Evolutionary conservation across 2,329 filamentous ascomycete genomes (phyloP).

Genomic region (Apiospora pterosperma): DNA sequence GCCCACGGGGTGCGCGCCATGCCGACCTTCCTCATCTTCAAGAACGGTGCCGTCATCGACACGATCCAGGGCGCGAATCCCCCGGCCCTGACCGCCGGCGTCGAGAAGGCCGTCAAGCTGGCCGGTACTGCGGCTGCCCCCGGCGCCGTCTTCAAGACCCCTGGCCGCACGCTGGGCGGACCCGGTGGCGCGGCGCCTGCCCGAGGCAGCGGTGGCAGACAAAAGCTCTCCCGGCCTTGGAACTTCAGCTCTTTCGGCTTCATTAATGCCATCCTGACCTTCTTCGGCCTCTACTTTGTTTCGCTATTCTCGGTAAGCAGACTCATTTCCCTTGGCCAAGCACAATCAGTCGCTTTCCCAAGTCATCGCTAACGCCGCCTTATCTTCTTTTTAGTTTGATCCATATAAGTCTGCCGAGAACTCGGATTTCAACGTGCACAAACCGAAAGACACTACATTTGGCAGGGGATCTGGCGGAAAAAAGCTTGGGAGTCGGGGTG

Average conservation of each 20-base stretch:
- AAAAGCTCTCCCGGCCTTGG: conserved; percentile 15
- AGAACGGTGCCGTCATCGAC: conserved; percentile 67
- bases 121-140: conserved; percentile 34
- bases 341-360: background rate
- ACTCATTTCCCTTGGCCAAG: background rate
- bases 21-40: conserved; percentile 93
- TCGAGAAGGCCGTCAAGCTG: conserved; percentile 66
- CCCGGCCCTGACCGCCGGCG: conserved; percentile 68
- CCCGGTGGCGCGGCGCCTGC: conserved; percentile 15
- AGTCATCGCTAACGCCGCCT: background rate
- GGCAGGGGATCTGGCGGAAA: conserved; percentile 9
- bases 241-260: conserved; percentile 39
- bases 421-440: conserved; percentile 56
- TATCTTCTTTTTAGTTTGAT: conserved; percentile 45
- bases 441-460: conserved; percentile 25
- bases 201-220: conserved; percentile 16
- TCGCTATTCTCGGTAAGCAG: conserved; percentile 57
- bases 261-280: conserved; percentile 47
- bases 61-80: conserved; percentile 82
- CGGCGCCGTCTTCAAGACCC: conserved; percentile 48
- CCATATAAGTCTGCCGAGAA: conserved; percentile 58
- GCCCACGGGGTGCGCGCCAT: conserved; percentile 80
- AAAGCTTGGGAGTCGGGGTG: background rate
- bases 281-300: conserved; percentile 59
- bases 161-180: conserved; percentile 56